Conservation (phyloP, 1,139 yeast genomes). For the Blastobotrys aristatus region DNA sequence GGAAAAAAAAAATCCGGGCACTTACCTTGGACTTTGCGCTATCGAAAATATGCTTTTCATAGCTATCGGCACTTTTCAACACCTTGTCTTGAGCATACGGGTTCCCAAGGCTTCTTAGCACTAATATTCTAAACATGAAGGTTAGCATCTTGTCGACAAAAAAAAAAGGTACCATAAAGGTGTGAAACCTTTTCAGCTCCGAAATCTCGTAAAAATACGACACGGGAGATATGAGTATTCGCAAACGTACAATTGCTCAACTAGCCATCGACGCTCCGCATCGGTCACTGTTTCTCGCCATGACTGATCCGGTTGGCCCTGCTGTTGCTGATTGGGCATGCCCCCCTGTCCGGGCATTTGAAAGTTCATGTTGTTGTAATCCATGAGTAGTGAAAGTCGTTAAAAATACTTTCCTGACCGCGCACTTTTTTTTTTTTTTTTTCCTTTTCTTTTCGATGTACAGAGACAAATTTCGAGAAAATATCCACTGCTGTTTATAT, state of each 20-base stretch:
- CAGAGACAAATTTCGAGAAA: no score
- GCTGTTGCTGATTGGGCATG: constrained; percentile 1
- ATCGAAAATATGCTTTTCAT: constrained; percentile 28
- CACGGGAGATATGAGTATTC: no score
- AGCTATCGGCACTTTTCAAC: constrained; percentile 29
- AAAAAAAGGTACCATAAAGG: no score
- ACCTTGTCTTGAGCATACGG: constrained; percentile 29
- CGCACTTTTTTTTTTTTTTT: no score
- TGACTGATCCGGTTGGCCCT: constrained; percentile 13
- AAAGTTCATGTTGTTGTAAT: constrained; percentile 5
- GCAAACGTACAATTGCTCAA: constrained; percentile 14
- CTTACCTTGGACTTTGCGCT: constrained; percentile 28
- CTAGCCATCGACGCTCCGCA: constrained; percentile 28
- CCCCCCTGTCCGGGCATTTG: constrained; percentile 8
- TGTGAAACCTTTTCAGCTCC: no score
- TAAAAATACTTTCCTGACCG: no score
- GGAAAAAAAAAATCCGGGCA: constrained; percentile 14
- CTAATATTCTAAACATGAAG: constrained; percentile 4
- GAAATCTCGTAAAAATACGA: no score
- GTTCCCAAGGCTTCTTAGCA: constrained; percentile 25
- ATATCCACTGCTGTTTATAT: no score
- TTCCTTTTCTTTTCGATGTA: no score
- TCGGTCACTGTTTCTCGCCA: constrained; percentile 26
- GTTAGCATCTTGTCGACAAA: background rate
- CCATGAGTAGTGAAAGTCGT: background rate